Base-by-base conservation (phyloP, 139 green algal species). In the Volvox africanus region DNA sequence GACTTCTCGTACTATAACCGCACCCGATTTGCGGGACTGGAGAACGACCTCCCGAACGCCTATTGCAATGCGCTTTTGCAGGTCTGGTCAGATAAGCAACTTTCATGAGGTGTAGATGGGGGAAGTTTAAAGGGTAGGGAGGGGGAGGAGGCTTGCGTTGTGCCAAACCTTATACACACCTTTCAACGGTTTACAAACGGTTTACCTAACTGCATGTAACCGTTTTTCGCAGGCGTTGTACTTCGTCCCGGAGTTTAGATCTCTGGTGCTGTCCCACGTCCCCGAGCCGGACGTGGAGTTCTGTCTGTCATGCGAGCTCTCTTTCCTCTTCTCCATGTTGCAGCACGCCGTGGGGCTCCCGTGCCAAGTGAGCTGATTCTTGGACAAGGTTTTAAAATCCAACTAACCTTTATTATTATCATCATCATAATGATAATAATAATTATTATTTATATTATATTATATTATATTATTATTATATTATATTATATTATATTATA, bases 11-110 rank as follows among this genome's bases (percentile, higher is more conserved):
- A 91, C 71, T 97, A 98, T 94, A 99, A 99, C 94, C 88, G 88
- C 35, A 99, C 97, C 19, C 93, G 95, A 24, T 98, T 99, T 91
- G 96, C 95, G 0, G 98, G 98, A 3, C 94, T 99, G 82, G 98
- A 99, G 93, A 99, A 99, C 93, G 96, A 97, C 79, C 88, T 99
- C 32, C 93, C 97, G 81, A 99, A 99, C 94, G 97, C 95, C 91
- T 99, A 99, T 92, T 96, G 95, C 82, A 99, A 99, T 92, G 91
- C 98, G 19, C 90, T 99, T 88, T 91, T 99, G 61, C 97, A 99
- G 95, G 97, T 96, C 22, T 0, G 92, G 13, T 37, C 17, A 5
- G 26, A 32, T 30, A 22, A 33, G 30, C n/a, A n/a, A n/a, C n/a
- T n/a, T n/a, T n/a, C n/a, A 24, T 32, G 30, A 32, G 82, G 50